Evolutionary conservation across 106 monocot genomes (phyloP), one percentile per base, ranked within the genome.

Genomic region (Iris macrosiphon): DNA sequence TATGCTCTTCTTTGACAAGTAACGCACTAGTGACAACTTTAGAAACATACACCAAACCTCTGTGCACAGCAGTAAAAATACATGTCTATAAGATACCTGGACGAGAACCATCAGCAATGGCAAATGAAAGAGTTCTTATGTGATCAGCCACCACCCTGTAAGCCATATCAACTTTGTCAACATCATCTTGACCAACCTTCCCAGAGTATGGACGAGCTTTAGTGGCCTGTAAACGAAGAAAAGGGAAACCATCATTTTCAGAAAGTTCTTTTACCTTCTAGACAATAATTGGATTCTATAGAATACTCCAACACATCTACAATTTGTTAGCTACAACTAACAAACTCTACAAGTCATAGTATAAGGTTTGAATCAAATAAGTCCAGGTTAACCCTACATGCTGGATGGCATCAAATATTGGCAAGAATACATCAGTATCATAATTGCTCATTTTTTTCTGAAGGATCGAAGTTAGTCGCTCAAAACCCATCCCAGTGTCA

Each of bases 381-480:
- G 16, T 21, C 7, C 16, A 6, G 43, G n/a, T 22, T 23, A 1
- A 59, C 40, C 47, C 15, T 85, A 95, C 95, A 54, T 79, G 28
- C 45, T 85, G 95, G 32, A 95, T 95, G 29, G 81, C 89, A 56
- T 72, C 79, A 71, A 95, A 89, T 59, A 95, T 76, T 8, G 89
- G 89, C 71, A 72, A 40, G 57, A 95, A 95, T 35, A 95, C 62
- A 72, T 95, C 94, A 18, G 94, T 89, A 53, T 95, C 95, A 72
- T 95, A 95, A 57, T 89, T 89, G 79, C 95, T 95, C 89, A 85
- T 79, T 64, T 89, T 95, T 20, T 75, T 72, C 55, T 95, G 95
- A 52, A 95, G 89, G 44, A 95, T 79, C 23, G 85, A 94, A 45
- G 94, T 85, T 64, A 94, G 60, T 4, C 94, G 67, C 53, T 94